Percentiles rank a stretch among this genome's conserved stretches.
These are phyloP conservation scores for Blumeria graminis DNA, from an alignment of 2,329 filamentous ascomycete species.

Conservation along the genomic window DNA sequence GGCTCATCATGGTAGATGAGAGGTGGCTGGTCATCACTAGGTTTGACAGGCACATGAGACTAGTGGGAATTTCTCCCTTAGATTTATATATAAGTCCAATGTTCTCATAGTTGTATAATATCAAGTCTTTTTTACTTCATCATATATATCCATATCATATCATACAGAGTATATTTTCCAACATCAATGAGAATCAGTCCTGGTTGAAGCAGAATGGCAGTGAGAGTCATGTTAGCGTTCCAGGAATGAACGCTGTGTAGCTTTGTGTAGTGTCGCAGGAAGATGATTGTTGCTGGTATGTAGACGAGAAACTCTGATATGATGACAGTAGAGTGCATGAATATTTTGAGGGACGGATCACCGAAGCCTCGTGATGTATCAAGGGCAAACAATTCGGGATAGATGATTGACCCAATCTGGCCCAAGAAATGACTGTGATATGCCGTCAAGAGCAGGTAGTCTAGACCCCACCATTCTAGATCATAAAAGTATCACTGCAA, in stretches of 20 bases:
- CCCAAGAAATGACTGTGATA: slow-evolving; percentile 97
- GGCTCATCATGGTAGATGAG: too few species aligned
- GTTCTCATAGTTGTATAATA: too few species aligned
- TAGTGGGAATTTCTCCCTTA: too few species aligned
- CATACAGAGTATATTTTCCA: too few species aligned
- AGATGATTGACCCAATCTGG: slow-evolving; percentile 54
- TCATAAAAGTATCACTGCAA: slow-evolving; percentile 98
- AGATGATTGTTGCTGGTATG: slow-evolving; percentile 64
- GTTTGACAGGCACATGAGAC: too few species aligned
- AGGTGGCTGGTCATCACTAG: too few species aligned
- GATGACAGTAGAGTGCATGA: slow-evolving; percentile 83
- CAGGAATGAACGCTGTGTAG: slow-evolving; percentile 56
- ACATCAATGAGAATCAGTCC: slow-evolving; percentile 69
- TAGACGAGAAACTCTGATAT: slow-evolving; percentile 80
- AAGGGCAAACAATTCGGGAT: slow-evolving; percentile 72
- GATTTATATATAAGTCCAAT: too few species aligned
- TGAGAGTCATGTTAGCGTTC: slow-evolving; percentile 64
- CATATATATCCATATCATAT: too few species aligned
- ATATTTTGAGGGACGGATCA: slow-evolving; percentile 61
- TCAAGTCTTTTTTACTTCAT: too few species aligned
- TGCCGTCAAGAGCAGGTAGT: slow-evolving; percentile 91
- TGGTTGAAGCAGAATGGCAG: slow-evolving; percentile 81
- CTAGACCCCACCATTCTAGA: slow-evolving; percentile 87
- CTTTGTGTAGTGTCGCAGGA: slow-evolving; percentile 58
- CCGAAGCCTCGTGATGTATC: slow-evolving; percentile 62